A percentile compares a stretch with the other conserved stretches of the same genome.
Conservation (phyloP, 805 yeast species). For the Starmerella etchellsii region DNA sequence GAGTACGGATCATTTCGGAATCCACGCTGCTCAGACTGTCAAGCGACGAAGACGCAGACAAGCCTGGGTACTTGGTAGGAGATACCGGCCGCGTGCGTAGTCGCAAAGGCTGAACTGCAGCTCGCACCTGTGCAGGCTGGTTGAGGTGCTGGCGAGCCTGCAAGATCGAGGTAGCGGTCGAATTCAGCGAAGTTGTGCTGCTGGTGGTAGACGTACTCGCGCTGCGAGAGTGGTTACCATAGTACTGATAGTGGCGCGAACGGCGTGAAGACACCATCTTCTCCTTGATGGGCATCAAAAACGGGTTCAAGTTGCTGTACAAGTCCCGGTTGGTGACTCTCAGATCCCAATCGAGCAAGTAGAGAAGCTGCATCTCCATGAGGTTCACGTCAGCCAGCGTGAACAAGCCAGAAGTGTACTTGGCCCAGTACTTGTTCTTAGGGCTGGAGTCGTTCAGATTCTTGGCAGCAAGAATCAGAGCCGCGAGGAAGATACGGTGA, state of each 20-base stretch:
- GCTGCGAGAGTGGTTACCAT: background rate
- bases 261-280: conserved; percentile 26
- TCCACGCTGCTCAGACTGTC: conserved; percentile 20
- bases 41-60: conserved; percentile 21
- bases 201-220: background rate
- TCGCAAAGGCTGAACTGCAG: conserved; percentile 11
- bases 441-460: conserved; percentile 89
- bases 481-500: conserved; percentile 82
- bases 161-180: background rate
- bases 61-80: conserved; percentile 15
- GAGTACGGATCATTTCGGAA: conserved; percentile 13
- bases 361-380: conserved; percentile 78
- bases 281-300: conserved; percentile 59
- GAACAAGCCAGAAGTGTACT: conserved; percentile 78
- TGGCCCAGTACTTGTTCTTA: conserved; percentile 90
- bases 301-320: conserved; percentile 54
- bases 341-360: conserved; percentile 75
- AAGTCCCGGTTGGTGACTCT: conserved; percentile 60
- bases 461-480: conserved; percentile 84
- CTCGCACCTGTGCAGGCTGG: background rate
- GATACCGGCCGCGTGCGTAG: conserved; percentile 5
- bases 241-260: conserved; percentile 1
- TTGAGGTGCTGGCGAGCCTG: background rate
- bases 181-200: no score
- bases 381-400: conserved; percentile 69